Evolutionary conservation across 345 rosid species (phyloP).

Genomic region (Xanthoceras sorbifolium): DNA sequence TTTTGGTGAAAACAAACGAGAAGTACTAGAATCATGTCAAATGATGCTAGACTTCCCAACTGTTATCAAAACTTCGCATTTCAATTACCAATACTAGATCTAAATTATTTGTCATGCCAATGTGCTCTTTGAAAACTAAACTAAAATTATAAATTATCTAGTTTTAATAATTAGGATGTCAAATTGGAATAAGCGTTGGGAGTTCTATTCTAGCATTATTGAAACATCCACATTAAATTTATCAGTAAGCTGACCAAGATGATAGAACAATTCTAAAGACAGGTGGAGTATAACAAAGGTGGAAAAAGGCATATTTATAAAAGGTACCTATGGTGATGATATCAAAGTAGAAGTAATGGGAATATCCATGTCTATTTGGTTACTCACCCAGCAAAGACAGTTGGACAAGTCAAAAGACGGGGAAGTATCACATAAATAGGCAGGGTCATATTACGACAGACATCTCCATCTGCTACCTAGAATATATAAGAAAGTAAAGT

Average conservation of each 20-base stretch:
- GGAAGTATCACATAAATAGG: conserved; percentile 82
- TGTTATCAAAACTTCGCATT: background rate
- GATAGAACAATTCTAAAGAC: background rate
- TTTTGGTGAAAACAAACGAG: too few species aligned
- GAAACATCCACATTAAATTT: conserved; percentile 1
- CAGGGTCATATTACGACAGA: conserved; percentile 61
- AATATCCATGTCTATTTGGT: conserved; percentile 1
- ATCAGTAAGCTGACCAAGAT: background rate
- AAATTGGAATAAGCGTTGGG: background rate
- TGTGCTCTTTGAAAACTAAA: background rate
- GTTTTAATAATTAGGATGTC: background rate
- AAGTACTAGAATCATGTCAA: background rate
- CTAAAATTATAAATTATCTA: background rate
- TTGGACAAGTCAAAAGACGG: conserved; percentile 85
- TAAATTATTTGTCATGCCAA: background rate
- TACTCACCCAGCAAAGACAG: conserved; percentile 83
- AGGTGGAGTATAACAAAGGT: background rate
- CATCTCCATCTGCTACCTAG: conserved; percentile 94
- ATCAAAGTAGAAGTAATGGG: background rate
- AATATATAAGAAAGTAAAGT: conserved; percentile 16
- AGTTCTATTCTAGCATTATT: background rate
- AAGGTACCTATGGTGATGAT: background rate
- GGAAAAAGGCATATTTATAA: background rate
- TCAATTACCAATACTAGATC: background rate
- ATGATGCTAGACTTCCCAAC: background rate